Evolutionary conservation across 192 early-diverging fungal genomes (phyloP).

Genomic region (Rhizophagus prolifer): DNA sequence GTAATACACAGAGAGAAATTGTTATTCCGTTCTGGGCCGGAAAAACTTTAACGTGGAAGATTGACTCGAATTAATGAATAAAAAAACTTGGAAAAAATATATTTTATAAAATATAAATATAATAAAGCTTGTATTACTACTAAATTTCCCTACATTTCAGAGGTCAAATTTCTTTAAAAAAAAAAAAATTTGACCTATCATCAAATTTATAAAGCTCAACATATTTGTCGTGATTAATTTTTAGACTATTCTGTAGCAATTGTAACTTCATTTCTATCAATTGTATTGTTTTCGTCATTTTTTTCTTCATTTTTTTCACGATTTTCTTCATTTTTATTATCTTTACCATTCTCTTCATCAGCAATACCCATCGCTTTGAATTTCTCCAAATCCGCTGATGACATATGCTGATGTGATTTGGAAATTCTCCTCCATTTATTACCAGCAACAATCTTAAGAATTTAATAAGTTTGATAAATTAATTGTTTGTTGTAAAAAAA

Average conservation of each 20-base stretch:
- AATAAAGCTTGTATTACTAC: too few species aligned
- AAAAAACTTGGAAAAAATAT: neutral
- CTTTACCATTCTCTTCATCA: too few species aligned
- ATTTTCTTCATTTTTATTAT: too few species aligned
- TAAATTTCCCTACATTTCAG: too few species aligned
- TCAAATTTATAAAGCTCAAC: too few species aligned
- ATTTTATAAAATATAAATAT: neutral
- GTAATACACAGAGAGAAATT: slow-evolving; percentile 34
- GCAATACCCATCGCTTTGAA: neutral
- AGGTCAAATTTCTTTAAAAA: too few species aligned
- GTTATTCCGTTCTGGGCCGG: slow-evolving; percentile 90
- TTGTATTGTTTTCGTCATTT: neutral
- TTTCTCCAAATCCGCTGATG: neutral
- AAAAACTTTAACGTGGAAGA: slow-evolving; percentile 62
- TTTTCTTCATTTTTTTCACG: too few species aligned
- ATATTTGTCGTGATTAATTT: neutral
- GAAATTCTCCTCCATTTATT: neutral
- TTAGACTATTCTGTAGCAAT: neutral
- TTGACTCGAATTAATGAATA: slow-evolving; percentile 33
- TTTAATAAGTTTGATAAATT: neutral
- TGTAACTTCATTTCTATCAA: neutral
- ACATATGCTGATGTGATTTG: neutral
- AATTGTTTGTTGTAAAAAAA: neutral
- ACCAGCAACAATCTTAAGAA: neutral
- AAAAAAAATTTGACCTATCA: too few species aligned